phyloP scores from a whole-genome alignment of 2,329 filamentous ascomycete species.

The Verruconis gallopava region DNA sequence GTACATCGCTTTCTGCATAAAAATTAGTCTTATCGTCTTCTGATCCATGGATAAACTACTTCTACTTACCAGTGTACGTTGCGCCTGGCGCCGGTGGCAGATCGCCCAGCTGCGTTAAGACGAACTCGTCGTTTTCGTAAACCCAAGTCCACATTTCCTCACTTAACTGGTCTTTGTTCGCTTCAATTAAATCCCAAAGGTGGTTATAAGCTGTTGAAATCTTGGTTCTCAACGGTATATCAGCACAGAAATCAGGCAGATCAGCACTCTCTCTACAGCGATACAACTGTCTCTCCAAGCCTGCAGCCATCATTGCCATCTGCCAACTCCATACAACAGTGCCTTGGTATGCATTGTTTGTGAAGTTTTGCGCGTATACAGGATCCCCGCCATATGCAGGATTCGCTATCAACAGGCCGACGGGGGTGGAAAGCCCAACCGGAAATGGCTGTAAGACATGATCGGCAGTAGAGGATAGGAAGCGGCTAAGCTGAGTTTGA shows the following conservation, averaged over 20 bases:
- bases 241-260: constrained; percentile 38
- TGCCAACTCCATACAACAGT: constrained; percentile 55
- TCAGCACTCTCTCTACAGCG: constrained; percentile 30
- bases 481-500: constrained; percentile 35
- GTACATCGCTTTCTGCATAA: constrained; percentile 37
- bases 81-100: constrained; percentile 35
- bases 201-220: constrained; percentile 41
- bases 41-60: neutral
- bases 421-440: constrained; percentile 41
- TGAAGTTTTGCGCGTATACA: constrained; percentile 38
- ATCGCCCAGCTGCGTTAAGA: constrained; percentile 38
- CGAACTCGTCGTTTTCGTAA: constrained; percentile 36
- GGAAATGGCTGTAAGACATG: constrained; percentile 47
- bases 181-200: constrained; percentile 49
- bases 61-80: constrained; percentile 12
- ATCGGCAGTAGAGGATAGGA: neutral
- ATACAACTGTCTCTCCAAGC: constrained; percentile 43
- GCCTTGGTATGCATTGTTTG: constrained; percentile 47
- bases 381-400: constrained; percentile 41
- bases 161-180: constrained; percentile 38
- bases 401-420: constrained; percentile 48
- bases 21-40: neutral
- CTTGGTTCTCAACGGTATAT: constrained; percentile 31
- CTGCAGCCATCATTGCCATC: constrained; percentile 50
- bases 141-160: constrained; percentile 52